Percentiles rank a stretch among this genome's conserved stretches.
phyloP scores from a whole-genome alignment of 2,329 filamentous ascomycete species.

The Ophiocordyceps australis region DNA sequence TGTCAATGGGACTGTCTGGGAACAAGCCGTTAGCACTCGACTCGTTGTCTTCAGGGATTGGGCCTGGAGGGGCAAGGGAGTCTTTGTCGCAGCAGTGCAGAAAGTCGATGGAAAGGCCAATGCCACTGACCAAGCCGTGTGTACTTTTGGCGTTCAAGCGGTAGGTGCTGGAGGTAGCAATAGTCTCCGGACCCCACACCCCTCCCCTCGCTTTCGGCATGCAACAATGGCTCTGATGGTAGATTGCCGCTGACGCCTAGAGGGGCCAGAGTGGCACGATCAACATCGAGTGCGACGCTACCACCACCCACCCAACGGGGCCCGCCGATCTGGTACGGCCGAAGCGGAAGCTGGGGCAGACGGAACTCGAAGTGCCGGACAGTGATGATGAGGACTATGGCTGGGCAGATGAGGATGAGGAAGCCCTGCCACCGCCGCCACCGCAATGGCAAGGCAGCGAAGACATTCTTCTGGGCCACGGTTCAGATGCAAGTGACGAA shows the following conservation, averaged over 20 bases:
- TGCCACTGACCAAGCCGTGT: constrained; percentile 21
- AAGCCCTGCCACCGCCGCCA: constrained; percentile 38
- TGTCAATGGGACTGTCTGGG: constrained; percentile 63
- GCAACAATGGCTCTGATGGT: too few species aligned
- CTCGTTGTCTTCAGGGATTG: constrained; percentile 69
- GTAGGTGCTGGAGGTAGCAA: constrained; percentile 21
- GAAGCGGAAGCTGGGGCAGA: constrained; percentile 47
- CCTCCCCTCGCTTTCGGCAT: too few species aligned
- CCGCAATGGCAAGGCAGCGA: constrained; percentile 52
- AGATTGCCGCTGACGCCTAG: too few species aligned
- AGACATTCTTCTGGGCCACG: constrained; percentile 35
- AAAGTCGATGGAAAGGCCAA: constrained; percentile 39
- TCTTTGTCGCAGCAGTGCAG: constrained; percentile 44
- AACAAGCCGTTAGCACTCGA: constrained; percentile 54
- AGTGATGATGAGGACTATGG: constrained; percentile 54
- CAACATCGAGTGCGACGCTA: constrained; percentile 19
- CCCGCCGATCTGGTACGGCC: constrained; percentile 18
- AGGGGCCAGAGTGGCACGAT: constrained; percentile 22
- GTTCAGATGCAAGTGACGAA: constrained; percentile 21
- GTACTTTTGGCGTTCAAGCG: constrained; percentile 28
- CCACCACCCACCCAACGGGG: constrained; percentile 12
- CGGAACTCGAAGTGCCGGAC: constrained; percentile 39
- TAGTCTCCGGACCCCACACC: too few species aligned
- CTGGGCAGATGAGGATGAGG: constrained; percentile 50
- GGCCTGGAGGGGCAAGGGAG: constrained; percentile 28